Conservation (phyloP, 129 eudicot species). For the Flaveria sonorensis region DNA sequence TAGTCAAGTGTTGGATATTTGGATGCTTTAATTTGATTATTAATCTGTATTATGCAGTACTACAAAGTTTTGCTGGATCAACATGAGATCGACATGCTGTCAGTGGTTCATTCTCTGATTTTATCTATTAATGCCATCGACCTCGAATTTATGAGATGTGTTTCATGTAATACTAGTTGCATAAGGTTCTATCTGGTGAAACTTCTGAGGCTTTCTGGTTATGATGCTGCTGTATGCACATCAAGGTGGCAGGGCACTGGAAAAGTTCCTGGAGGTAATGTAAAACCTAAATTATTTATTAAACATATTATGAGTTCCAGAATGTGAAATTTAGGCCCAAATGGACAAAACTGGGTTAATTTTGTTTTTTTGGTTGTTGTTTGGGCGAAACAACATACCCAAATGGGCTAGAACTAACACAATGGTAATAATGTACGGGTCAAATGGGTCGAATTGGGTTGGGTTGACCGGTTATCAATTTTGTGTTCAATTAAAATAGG, state of each 20-base stretch:
- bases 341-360: not conserved
- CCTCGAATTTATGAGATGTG: conserved; percentile 56
- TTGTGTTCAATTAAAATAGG: not conserved
- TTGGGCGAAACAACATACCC: not conserved
- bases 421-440: not conserved
- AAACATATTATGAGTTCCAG: not conserved
- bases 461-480: not conserved
- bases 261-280: conserved; percentile 92
- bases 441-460: not conserved
- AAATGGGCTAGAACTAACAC: too few species aligned
- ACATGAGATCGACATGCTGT: conserved; percentile 62
- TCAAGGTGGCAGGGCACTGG: conserved; percentile 78
- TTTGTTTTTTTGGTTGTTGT: not conserved
- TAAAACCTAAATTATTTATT: not conserved
- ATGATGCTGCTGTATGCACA: conserved; percentile 87
- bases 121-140: conserved; percentile 56
- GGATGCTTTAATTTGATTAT: conserved; percentile 6
- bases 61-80: conserved; percentile 63
- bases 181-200: conserved; percentile 71
- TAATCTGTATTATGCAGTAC: conserved; percentile 40
- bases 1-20: not conserved
- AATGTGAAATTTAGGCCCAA: not conserved
- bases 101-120: conserved; percentile 67
- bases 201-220: conserved; percentile 73
- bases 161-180: conserved; percentile 82